Base-by-base conservation (phyloP, 2,329 filamentous ascomycete genomes). In the Aspergillus intermedius region DNA sequence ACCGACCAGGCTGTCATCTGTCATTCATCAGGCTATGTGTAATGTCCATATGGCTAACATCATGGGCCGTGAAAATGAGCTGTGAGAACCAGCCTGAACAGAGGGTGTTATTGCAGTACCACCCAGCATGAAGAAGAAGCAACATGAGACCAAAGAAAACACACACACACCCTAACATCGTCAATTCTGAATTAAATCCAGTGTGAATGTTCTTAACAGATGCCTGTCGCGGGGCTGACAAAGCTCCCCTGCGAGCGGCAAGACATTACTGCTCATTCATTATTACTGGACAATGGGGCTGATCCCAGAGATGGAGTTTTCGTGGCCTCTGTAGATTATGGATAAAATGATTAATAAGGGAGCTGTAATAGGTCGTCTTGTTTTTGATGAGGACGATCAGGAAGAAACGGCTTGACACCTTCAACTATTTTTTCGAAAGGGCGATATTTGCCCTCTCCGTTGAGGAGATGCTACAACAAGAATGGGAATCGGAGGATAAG, bases 21-120 rank as follows among this genome's bases (percentile, higher is more conserved):
- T n/a, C 93, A 30, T 81, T 70, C 43, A 85, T 82, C 64, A 90
- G 96, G 64, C 84, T 77, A 69, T 96, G 91, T 1, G 91, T 97
- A 58, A 97, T 95, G 57, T 88, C 91, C 85, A 95, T 94, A 69
- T 97, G 91, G 2, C 88, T 90, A 19, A 91, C 88, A 74, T 97
- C 91, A 65, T 97, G 91, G 49, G 87, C 91, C 1, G 84, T 83
- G 64, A 97, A 97, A 45, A 91, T 86, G 7, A 96, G 77, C 65
- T 96, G 91, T 62, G 96, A 91, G 63, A 94, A 79, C 52, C 80
- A 75, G 22, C 91, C 91, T 2, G 96, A 75, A 59, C 84, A 89
- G 37, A 87, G 61, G 1, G 81, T 90, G 49, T 86, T 86, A 1
- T 79, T 70, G 43, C 71, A 74, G 60, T 87, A 90, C 79, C 84